Conservation (phyloP, 352 stramenopile species). For the Globisporangium nagaii region DNA sequence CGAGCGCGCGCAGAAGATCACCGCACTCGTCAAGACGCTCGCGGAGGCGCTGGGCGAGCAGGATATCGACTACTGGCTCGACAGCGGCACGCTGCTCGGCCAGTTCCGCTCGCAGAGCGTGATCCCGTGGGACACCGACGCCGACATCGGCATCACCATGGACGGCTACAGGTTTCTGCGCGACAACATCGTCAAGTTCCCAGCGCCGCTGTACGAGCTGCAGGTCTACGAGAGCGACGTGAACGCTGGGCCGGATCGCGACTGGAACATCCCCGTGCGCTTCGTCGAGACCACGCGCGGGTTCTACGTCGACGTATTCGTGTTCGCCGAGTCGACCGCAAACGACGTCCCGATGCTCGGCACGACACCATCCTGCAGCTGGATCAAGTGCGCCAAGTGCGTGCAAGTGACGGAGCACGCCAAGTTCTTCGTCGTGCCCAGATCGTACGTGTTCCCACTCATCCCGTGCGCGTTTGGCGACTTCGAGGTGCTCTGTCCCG, state of each 20-base stretch:
- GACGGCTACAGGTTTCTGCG: constrained; percentile 36
- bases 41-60: constrained; percentile 28
- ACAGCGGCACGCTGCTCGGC: constrained; percentile 55
- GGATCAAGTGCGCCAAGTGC: constrained; percentile 45
- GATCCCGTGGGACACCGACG: constrained; percentile 49
- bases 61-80: constrained; percentile 61
- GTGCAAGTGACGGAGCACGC: constrained; percentile 19
- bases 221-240: constrained; percentile 42
- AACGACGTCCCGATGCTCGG: constrained; percentile 30
- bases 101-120: constrained; percentile 45
- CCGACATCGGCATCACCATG: constrained; percentile 45
- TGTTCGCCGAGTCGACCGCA: constrained; percentile 33
- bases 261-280: constrained; percentile 49
- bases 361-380: constrained; percentile 30
- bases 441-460: constrained; percentile 43
- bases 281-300: constrained; percentile 50
- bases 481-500: constrained; percentile 46
- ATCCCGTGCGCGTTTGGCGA: constrained; percentile 37
- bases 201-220: constrained; percentile 28
- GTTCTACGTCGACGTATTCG: constrained; percentile 66
- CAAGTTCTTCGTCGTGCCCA: constrained; percentile 31
- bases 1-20: constrained; percentile 34
- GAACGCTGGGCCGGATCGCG: constrained; percentile 24
- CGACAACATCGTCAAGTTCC: constrained; percentile 17
- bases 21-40: constrained; percentile 33